Conservation (phyloP, 1,284 basidiomycete species). For the Ceratobasidium sp. region DNA sequence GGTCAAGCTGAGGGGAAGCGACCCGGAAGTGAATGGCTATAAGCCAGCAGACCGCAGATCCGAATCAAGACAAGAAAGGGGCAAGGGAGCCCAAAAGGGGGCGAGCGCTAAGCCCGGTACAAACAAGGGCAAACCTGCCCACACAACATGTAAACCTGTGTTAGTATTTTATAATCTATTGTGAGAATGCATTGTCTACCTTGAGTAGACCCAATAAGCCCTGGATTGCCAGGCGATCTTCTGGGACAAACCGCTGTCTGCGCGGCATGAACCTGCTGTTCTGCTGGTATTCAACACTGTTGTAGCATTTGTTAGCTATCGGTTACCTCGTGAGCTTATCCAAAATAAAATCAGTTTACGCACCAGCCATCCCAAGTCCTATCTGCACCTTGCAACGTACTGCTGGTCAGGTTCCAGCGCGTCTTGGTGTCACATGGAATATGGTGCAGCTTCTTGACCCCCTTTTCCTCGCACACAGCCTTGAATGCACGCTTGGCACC, state of each 20-base stretch:
- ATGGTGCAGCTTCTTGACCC: neutral
- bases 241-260: neutral
- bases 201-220: neutral
- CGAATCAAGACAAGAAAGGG: too few relatives aligned
- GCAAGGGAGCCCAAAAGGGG: too few relatives aligned
- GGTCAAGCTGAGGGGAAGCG: too few relatives aligned
- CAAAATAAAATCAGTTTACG: neutral
- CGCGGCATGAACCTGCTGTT: neutral
- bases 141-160: too few relatives aligned
- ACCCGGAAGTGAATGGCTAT: too few relatives aligned
- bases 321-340: neutral
- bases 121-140: too few relatives aligned
- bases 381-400: neutral
- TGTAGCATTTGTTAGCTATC: neutral
- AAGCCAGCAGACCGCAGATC: too few relatives aligned
- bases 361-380: neutral
- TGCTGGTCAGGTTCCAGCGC: neutral
- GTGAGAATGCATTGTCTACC: neutral
- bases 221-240: neutral
- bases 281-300: neutral
- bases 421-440: neutral
- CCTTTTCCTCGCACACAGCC: neutral
- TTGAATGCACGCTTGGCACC: neutral
- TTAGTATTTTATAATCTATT: neutral
- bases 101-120: too few relatives aligned